Evolutionary conservation across 345 rosid species (phyloP).

Genomic region (Bruguiera parviflora): DNA sequence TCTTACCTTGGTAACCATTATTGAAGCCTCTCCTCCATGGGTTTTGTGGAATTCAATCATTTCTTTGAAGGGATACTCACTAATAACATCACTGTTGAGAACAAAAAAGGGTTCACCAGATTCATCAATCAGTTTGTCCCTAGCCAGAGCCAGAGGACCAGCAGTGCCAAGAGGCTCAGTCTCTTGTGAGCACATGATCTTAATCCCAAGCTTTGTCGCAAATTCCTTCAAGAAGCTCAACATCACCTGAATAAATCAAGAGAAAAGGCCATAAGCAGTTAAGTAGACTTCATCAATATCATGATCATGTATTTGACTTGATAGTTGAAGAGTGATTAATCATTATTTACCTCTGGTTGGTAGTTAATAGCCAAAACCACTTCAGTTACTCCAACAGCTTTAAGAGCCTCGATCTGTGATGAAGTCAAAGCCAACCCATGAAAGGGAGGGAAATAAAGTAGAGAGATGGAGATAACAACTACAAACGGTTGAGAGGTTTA

Average conservation of each 20-base stretch:
- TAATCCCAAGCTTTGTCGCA: slow-evolving; percentile 76
- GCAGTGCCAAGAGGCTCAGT: slow-evolving; percentile 95
- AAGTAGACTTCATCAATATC: not conserved
- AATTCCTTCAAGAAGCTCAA: slow-evolving; percentile 76
- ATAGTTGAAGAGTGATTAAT: not conserved
- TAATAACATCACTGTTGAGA: slow-evolving; percentile 92
- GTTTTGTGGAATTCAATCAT: slow-evolving; percentile 75
- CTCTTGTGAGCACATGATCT: slow-evolving; percentile 90
- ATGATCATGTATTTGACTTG: not conserved
- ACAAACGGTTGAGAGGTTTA: not conserved
- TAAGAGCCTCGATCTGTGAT: slow-evolving; percentile 82
- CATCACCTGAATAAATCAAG: slow-evolving; percentile 55
- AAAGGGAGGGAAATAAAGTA: not conserved
- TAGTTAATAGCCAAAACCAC: slow-evolving; percentile 93
- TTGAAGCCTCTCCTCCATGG: slow-evolving; percentile 96
- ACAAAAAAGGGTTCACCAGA: slow-evolving; percentile 85
- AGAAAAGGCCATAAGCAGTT: not conserved
- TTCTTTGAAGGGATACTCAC: slow-evolving; percentile 77
- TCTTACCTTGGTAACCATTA: slow-evolving; percentile 89
- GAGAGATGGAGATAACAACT: not conserved
- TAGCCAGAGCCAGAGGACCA: slow-evolving; percentile 92
- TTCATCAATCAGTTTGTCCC: slow-evolving; percentile 74
- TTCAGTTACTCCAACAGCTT: slow-evolving; percentile 86
- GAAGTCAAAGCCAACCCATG: slow-evolving; percentile 5
- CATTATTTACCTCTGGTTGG: slow-evolving; percentile 69